Evolutionary conservation across 2,329 filamentous ascomycete genomes (phyloP), one percentile per base, ranked within the genome.

Genomic region (Neonectria coccinea): DNA sequence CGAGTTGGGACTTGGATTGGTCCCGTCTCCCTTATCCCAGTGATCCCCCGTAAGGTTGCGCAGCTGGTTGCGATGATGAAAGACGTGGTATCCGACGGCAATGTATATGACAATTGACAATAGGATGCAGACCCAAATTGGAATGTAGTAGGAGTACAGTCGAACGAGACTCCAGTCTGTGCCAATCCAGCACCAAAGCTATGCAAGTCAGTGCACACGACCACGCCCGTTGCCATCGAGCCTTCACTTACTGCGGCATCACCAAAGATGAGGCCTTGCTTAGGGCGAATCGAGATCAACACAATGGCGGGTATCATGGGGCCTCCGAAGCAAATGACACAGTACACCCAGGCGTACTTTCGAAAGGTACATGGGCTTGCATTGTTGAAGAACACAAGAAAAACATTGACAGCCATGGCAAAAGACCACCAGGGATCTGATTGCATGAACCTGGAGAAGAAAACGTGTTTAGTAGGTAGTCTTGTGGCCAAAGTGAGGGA

Each of bases 341-440:
- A 83, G 74, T 95, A 95, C 52, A 88, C 84, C 85, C 90, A 92
- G 56, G 89, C 84, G 72, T 92, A 91, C 54, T 87, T 86, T 16
- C 86, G 84, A 73, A 93, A 93, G 56, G 89, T 87, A 1, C 88
- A 88, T 0, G 86, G 85, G 52, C 83, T 83, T 10, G 83, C 84
- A 18, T 85, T 83, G 73, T 81, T 81, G 77, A 88, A 88, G 73
- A 89, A 88, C 44, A 88, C 86, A 54, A 94, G 84, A 74, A 90
- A 93, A 59, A 95, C 92, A 68, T 95, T 95, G 72, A 91, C 84
- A 0, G 92, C 91, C 92, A 95, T 95, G 66, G 90, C 91, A 70
- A 93, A 88, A 0, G 91, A 92, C 91, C 90, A 94, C 79, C 91
- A 85, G 1, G 90, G 88, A 77, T 92, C 91, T 4, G 90, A 90